phyloP scores from a whole-genome alignment of 2,329 filamentous ascomycete genomes.

The Neodidymelliopsis sp. region DNA sequence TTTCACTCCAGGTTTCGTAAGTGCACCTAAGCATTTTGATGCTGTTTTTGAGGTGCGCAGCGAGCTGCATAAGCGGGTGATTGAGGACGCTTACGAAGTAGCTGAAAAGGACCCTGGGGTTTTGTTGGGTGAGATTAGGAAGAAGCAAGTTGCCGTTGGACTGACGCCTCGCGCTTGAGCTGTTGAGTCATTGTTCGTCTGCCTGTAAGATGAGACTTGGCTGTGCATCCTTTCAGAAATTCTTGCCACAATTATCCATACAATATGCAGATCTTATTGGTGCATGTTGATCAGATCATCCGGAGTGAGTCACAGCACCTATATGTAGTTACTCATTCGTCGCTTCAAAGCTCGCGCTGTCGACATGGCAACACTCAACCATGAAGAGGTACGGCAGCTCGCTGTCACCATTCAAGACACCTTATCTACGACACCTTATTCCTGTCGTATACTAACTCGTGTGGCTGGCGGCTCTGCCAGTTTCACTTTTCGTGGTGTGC shows the following conservation, averaged over 20 bases:
- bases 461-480: background rate
- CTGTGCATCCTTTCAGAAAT: no score
- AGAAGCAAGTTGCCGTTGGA: slow-evolving; percentile 26
- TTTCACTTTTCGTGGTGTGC: slow-evolving; percentile 2
- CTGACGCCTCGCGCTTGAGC: slow-evolving; percentile 11
- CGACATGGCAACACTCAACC: background rate
- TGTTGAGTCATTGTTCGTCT: background rate
- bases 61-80: slow-evolving; percentile 19
- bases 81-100: slow-evolving; percentile 29
- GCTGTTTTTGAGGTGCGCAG: slow-evolving; percentile 36
- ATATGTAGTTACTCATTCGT: no score
- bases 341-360: no score
- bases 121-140: slow-evolving; percentile 14
- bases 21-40: slow-evolving; percentile 33
- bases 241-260: no score
- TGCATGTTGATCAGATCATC: no score
- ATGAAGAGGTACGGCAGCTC: background rate
- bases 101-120: slow-evolving; percentile 16
- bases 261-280: no score
- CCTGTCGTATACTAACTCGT: slow-evolving; percentile 1
- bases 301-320: slow-evolving; percentile 5
- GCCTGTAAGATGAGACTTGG: background rate
- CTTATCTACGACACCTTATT: background rate
- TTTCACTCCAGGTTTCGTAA: slow-evolving; percentile 31
- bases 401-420: background rate